Evolutionary conservation across 345 rosid species (phyloP), one percentile per base, ranked within the genome.

Genomic region (Salix exigua): DNA sequence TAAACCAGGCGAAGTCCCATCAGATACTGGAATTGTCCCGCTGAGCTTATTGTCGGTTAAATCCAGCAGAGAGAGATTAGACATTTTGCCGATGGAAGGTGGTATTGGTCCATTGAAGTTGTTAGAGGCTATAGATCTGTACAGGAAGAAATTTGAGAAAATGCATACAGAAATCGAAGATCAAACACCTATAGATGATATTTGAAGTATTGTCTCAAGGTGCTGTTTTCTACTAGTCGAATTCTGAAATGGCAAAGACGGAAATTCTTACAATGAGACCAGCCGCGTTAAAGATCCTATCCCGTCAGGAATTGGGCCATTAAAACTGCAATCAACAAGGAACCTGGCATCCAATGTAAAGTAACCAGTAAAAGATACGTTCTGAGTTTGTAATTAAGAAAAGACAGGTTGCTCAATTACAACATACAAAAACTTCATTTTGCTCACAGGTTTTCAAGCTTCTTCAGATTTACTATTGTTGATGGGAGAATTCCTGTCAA

Each of bases 401-500:
- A 6, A 1, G 13, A 72, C 10, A 30, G 17, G 31, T 12, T 28
- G 7, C 5, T 65, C 5, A 11, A 61, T 14, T 2, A 12, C 68
- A 12, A 9, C 35, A 14, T 1, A 28, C 21, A 26, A 7, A n/a
- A 26, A 11, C 21, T 65, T 16, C 8, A 31, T 1, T 72, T 35
- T n/a, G 35, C 46, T 33, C 25, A 46, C 46, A 68, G 72, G 19
- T 21, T 38, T 25, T 68, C 11, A 40, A 68, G 66, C 26, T 72
- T 72, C 50, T 55, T 72, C 66, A 72, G 38, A 14, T 72, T 72
- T 19, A 58, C 75, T 16, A 72, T 72, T 37, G 75, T 9, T 25
- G 75, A 1, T 72, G 75, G 75, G 11, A 72, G 66, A 35, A 9
- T 14, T 40, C 75, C 75, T 72, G 30, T 72, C 50, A 72, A 33